These are phyloP conservation scores for Cucumis melo DNA, from an alignment of 306 rosid genomes.

Conservation along the genomic window DNA sequence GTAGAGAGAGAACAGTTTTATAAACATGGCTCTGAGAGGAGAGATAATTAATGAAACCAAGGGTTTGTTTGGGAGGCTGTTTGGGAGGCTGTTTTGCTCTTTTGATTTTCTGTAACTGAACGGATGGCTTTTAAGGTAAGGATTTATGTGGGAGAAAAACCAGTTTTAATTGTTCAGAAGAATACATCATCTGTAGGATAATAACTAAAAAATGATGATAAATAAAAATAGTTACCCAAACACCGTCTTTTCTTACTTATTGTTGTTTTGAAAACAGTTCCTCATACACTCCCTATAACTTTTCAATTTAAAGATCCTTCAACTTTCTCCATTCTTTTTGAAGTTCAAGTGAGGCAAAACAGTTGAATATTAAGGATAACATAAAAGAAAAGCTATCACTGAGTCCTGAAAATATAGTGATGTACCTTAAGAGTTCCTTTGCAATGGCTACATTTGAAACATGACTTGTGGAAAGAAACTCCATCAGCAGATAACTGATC, in stretches of 20 bases:
- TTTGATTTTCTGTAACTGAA: background rate
- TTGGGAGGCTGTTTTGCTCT: background rate
- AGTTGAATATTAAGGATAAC: background rate
- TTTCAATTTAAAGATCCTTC: background rate
- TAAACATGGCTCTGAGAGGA: background rate
- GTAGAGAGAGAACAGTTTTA: background rate
- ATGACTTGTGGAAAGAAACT: constrained; percentile 68
- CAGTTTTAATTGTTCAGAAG: background rate
- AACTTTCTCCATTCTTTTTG: background rate
- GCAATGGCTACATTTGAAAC: constrained; percentile 94
- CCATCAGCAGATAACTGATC: constrained; percentile 94
- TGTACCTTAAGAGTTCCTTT: constrained; percentile 84
- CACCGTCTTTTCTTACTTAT: background rate
- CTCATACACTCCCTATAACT: background rate
- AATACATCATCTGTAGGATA: background rate
- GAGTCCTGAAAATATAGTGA: background rate
- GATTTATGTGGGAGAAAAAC: background rate
- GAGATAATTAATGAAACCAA: background rate
- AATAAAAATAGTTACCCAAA: background rate
- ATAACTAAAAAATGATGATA: too few species aligned
- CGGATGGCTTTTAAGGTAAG: background rate
- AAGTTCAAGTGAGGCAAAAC: background rate
- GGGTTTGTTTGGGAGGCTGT: background rate
- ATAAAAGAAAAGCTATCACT: background rate
- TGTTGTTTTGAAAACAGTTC: background rate